These are phyloP conservation scores for Yarrowia keelungensis DNA, from an alignment of 805 yeast species.

Conservation along the genomic window DNA sequence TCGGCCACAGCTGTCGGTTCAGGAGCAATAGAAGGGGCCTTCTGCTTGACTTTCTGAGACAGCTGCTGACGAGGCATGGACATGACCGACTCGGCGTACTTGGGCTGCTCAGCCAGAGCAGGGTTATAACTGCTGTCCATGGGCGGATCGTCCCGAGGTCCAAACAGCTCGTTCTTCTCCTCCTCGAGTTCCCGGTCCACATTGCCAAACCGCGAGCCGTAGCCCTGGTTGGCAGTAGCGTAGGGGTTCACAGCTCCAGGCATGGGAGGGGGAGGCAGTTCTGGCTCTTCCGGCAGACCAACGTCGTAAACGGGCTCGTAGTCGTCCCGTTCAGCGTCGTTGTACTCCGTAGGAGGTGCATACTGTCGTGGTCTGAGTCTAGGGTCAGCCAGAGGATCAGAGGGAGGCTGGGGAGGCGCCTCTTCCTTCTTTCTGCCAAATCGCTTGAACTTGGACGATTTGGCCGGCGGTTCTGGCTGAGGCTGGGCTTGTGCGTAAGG, in stretches of 20 bases:
- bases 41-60: slow-evolving; percentile 19
- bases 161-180: slow-evolving; percentile 27
- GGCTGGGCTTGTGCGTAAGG: background rate
- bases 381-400: background rate
- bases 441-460: background rate
- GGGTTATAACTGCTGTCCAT: slow-evolving; percentile 18
- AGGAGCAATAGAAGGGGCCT: background rate
- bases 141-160: slow-evolving; percentile 8
- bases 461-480: background rate
- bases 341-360: background rate
- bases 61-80: slow-evolving; percentile 31
- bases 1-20: background rate
- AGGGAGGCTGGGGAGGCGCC: slow-evolving; percentile 16
- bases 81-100: slow-evolving; percentile 34
- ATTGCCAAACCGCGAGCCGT: slow-evolving; percentile 21
- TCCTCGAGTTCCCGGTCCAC: slow-evolving; percentile 28
- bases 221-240: slow-evolving; percentile 25
- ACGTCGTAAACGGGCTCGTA: slow-evolving; percentile 30
- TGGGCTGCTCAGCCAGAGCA: slow-evolving; percentile 8
- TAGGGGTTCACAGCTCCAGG: slow-evolving; percentile 29
- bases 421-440: slow-evolving; percentile 18
- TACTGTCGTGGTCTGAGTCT: slow-evolving; percentile 14
- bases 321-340: slow-evolving; percentile 1
- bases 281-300: slow-evolving; percentile 13
- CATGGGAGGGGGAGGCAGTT: slow-evolving; percentile 33